These are phyloP conservation scores for Chrysoporthe puriensis DNA, from an alignment of 2,329 filamentous ascomycete species.

Conservation along the genomic window DNA sequence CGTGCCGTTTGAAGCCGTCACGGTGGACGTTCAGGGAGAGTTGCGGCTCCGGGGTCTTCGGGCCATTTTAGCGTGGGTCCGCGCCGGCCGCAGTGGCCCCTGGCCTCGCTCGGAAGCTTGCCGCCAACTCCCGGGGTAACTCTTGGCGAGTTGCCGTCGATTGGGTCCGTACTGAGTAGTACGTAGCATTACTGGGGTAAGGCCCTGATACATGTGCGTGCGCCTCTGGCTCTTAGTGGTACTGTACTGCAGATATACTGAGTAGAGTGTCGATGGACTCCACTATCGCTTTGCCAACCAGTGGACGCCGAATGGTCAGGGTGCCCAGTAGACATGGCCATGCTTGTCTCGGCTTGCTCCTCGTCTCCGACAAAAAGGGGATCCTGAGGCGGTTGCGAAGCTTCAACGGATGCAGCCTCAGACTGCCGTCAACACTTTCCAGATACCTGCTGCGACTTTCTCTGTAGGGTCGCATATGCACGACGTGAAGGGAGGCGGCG, in stretches of 20 bases:
- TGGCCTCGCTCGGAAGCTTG: constrained; percentile 16
- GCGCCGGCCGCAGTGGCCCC: constrained; percentile 12
- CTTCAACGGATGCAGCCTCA: too few species aligned
- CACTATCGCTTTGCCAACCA: not conserved
- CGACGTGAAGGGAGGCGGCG: too few species aligned
- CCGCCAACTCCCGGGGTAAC: not conserved
- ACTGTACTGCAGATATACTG: too few species aligned
- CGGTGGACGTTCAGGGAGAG: constrained; percentile 22
- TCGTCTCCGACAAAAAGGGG: constrained; percentile 1
- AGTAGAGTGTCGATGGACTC: not conserved
- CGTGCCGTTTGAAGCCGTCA: constrained; percentile 4
- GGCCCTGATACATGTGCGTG: too few species aligned
- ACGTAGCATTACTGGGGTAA: too few species aligned
- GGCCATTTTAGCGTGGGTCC: constrained; percentile 22
- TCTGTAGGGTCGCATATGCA: too few species aligned
- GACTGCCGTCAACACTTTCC: too few species aligned
- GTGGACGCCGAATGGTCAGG: not conserved
- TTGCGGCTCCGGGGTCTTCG: constrained; percentile 21
- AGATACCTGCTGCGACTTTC: too few species aligned
- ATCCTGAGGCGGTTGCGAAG: not conserved
- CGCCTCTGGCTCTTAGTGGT: too few species aligned
- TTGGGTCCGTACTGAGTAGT: not conserved
- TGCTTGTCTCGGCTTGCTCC: not conserved
- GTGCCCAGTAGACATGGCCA: not conserved
- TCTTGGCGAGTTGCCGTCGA: constrained; percentile 5